Evolutionary conservation across 1,139 yeast species (phyloP), one percentile per base, ranked within the genome.

Genomic region (Yamadazyma taylorii): DNA sequence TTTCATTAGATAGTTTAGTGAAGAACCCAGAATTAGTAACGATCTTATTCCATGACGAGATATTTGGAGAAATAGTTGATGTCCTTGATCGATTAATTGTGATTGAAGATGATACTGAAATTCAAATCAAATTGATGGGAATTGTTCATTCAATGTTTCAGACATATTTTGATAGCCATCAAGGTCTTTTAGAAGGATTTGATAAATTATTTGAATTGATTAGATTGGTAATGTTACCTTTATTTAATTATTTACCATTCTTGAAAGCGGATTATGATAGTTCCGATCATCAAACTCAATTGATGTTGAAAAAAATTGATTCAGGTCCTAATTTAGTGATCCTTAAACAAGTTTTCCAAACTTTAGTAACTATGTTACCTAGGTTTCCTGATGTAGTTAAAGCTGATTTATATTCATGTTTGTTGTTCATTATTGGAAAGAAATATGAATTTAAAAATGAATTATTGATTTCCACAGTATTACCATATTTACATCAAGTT

Each of bases 171-270:
- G 41, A 45, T 5, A 45, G 50, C 4, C 55, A 56, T 35, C 52
- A 48, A 13, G 65, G 66, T 27, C 61, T 79, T 17, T 73, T 75
- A 15, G 73, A 72, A 24, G 78, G 79, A 33, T 83, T 85, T 40
- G 95, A 86, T 49, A 88, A 86, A 51, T 63, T 87, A 35, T 87
- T 89, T 55, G 97, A 90, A 53, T 67, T 90, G 25, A 64, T 88
- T 32, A 71, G 96, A 47, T 73, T 89, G n/a, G 77, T 78, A 14
- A 72, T 85, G 70, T 67, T 83, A 21, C 83, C 88, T 0, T 63
- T 87, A 12, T 74, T 81, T 30, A 69, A 70, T 27, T 61, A 73
- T 7, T 62, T 85, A 25, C 90, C 94, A 9, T 78, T 81, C 40
- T 63, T 84, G 40, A 70, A 76, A 39, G 73, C 69, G 19, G 73